A percentile compares a stretch with the other conserved stretches of the same genome.
Evolutionary conservation across 2,329 filamentous ascomycete genomes (phyloP).

Genomic region (Diaporthe sp.): DNA sequence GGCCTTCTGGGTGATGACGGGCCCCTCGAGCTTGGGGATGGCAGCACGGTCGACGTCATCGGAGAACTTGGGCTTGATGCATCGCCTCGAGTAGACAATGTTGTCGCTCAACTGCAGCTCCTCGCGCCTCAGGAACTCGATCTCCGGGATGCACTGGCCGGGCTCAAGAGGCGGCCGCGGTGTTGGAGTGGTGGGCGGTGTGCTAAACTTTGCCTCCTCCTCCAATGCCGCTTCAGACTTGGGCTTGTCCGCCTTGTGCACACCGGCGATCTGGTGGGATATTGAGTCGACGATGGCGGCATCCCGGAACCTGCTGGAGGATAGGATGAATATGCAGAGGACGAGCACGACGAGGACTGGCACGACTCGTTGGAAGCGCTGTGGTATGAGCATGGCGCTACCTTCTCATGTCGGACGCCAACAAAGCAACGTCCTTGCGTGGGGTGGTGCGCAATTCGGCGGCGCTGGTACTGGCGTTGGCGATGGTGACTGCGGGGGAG

Average conservation of each 20-base stretch:
- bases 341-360: conserved; percentile 38
- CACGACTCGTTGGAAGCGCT: conserved; percentile 41
- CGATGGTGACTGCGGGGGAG: conserved; percentile 22
- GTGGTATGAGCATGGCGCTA: conserved; percentile 42
- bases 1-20: conserved; percentile 52
- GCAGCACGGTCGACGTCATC: conserved; percentile 52
- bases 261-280: conserved; percentile 33
- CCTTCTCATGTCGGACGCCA: conserved; percentile 37
- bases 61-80: conserved; percentile 55
- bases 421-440: neutral
- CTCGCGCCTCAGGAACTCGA: conserved; percentile 47
- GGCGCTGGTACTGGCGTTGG: neutral
- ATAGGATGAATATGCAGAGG: conserved; percentile 40
- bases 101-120: conserved; percentile 55
- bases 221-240: conserved; percentile 37
- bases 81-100: conserved; percentile 60
- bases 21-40: conserved; percentile 53
- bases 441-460: neutral
- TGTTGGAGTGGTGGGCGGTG: conserved; percentile 24
- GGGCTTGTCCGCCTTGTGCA: conserved; percentile 7
- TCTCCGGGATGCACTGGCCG: conserved; percentile 42
- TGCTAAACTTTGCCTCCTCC: conserved; percentile 38
- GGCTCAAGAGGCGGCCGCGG: conserved; percentile 39
- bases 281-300: conserved; percentile 35
- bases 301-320: conserved; percentile 38